Conservation (phyloP, 2,329 filamentous ascomycete species). For the Fusarium mexicanum region DNA sequence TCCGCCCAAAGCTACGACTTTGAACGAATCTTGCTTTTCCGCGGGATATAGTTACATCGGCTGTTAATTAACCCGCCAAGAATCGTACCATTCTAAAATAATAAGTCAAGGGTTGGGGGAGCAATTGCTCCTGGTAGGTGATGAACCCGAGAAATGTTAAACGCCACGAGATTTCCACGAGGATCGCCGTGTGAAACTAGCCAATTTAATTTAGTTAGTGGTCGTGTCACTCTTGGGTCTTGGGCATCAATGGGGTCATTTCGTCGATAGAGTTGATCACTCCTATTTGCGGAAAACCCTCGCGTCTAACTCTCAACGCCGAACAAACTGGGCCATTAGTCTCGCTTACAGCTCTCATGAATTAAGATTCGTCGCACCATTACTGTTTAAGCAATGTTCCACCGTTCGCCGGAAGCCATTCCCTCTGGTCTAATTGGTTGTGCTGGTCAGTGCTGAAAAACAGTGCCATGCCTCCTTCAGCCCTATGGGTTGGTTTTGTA, state of each 20-base stretch:
- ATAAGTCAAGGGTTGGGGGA: not conserved
- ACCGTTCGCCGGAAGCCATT: not conserved
- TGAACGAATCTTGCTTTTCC: not conserved
- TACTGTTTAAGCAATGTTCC: not conserved
- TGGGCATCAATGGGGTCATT: not conserved
- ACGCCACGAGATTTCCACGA: not conserved
- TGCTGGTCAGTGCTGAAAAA: not conserved
- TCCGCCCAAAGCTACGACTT: not conserved
- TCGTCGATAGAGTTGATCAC: not conserved
- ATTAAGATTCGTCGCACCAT: conserved; percentile 2
- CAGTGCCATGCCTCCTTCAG: conserved; percentile 3
- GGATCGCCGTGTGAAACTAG: not conserved
- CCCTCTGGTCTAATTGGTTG: not conserved
- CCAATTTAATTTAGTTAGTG: not conserved
- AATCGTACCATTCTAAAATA: not conserved
- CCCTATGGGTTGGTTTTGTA: conserved; percentile 12
- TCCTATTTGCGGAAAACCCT: not conserved
- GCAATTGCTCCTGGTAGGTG: not conserved
- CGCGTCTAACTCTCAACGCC: not conserved
- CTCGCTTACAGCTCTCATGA: not conserved
- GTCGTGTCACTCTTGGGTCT: not conserved
- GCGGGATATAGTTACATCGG: not conserved
- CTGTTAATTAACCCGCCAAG: not conserved
- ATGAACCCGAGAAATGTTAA: not conserved
- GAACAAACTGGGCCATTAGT: not conserved